phyloP scores from a whole-genome alignment of 2,329 filamentous ascomycete species.

The Sarocladium brachiariae region DNA sequence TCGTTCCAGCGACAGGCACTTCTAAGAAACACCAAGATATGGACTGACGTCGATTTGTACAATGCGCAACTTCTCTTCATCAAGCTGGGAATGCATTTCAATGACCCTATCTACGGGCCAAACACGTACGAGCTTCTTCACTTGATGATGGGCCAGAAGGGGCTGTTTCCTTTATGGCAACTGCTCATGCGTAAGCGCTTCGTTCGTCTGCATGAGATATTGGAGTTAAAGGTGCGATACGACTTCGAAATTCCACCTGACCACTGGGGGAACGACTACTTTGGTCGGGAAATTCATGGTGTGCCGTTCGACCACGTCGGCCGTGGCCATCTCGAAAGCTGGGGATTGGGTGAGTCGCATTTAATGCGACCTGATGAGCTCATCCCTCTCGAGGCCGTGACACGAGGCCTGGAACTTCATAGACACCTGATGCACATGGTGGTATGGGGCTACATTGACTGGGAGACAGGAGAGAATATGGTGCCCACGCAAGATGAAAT shows the following conservation, averaged over 20 bases:
- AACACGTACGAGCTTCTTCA: slow-evolving; percentile 44
- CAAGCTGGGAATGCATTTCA: slow-evolving; percentile 66
- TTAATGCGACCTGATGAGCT: slow-evolving; percentile 53
- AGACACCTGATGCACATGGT: slow-evolving; percentile 49
- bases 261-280: slow-evolving; percentile 15
- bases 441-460: slow-evolving; percentile 56
- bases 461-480: slow-evolving; percentile 41
- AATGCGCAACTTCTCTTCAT: slow-evolving; percentile 58
- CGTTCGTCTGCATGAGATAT: slow-evolving; percentile 39
- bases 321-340: slow-evolving; percentile 45
- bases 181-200: slow-evolving; percentile 52
- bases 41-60: slow-evolving; percentile 54
- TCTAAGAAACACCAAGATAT: slow-evolving; percentile 45
- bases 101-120: slow-evolving; percentile 52
- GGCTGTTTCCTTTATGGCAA: slow-evolving; percentile 49
- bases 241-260: slow-evolving; percentile 36
- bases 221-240: slow-evolving; percentile 54
- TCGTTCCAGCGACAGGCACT: slow-evolving; percentile 47
- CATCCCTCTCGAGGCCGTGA: slow-evolving; percentile 47
- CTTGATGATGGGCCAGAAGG: slow-evolving; percentile 53
- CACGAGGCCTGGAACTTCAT: slow-evolving; percentile 47
- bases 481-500: slow-evolving; percentile 43
- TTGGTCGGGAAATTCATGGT: slow-evolving; percentile 35
- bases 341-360: slow-evolving; percentile 40
- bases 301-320: slow-evolving; percentile 49